Base-by-base conservation (phyloP, 2,329 filamentous ascomycete genomes). In the Fusarium verrucosum region DNA sequence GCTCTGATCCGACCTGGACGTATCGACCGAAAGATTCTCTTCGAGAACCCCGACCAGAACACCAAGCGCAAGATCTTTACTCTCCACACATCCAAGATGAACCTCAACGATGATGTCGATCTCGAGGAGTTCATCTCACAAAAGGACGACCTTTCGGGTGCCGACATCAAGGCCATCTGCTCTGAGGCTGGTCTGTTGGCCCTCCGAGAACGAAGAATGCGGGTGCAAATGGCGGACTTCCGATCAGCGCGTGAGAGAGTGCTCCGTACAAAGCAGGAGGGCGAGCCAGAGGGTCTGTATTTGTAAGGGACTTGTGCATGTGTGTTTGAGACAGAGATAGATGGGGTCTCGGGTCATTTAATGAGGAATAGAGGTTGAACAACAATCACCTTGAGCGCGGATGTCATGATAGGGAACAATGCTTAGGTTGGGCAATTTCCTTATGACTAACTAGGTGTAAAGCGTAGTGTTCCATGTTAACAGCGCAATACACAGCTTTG, bases 201-300 rank as follows among this genome's bases (percentile, higher is more conserved):
- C 19, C 83, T 99, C 65, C 88, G 95, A 70, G 95, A 99, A 82
- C 87, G 95, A 66, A 89, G 95, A 75, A 99, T 99, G 95, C 89
- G 94, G 53, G 95, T 99, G 57, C 94, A 98, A 80, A 99, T 99
- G 95, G 92, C 94, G 9, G 95, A 99, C 79, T 99, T 99, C 85
- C 85, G 95, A 53, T 85, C 92, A 54, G 95, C 95, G 22, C 87
- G 94, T 72, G 95, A 99, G 81, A 89, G 92, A 68, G 96, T 99
- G 64, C 85, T 99, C 78, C 96, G 96, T 83, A 99, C 96, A 45
- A 99, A 99, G 89, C 95, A 91, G 74, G 95, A 99, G 83, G 94
- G 94, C 70, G 96, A 98, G 81, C 95, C 96, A 1, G 95, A 99
- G 82, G 95, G 95, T 71, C 81, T 99, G 86, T 99, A 99, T 83